A percentile compares a stretch with the other conserved stretches of the same genome.
Conservation (phyloP, 2,329 filamentous ascomycete species). For the Emergomyces africanus region DNA sequence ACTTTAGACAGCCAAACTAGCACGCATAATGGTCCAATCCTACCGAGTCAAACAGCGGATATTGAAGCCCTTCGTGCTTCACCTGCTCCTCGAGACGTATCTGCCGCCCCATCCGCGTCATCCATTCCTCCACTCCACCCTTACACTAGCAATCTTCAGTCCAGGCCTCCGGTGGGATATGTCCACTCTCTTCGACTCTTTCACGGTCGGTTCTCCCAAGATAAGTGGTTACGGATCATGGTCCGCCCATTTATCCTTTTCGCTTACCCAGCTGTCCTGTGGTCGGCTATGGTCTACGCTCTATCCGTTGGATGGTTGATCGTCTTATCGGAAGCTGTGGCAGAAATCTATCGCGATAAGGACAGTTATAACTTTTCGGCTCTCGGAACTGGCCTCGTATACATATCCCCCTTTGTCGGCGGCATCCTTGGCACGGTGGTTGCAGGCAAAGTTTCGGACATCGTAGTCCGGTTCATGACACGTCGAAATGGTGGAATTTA, state of each 20-base stretch:
- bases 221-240: conserved; percentile 68
- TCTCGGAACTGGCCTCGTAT: conserved; percentile 71
- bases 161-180: conserved; percentile 58
- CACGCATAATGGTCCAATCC: neutral
- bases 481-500: conserved; percentile 84
- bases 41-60: conserved; percentile 10
- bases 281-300: conserved; percentile 74
- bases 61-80: conserved; percentile 18
- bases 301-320: conserved; percentile 92
- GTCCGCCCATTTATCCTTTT: conserved; percentile 74
- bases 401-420: conserved; percentile 79
- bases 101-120: conserved; percentile 15
- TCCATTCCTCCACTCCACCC: conserved; percentile 16
- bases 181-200: conserved; percentile 60
- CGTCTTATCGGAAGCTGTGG: conserved; percentile 78
- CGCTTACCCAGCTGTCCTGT: conserved; percentile 77
- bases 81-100: conserved; percentile 19
- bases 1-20: conserved; percentile 3
- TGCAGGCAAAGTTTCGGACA: conserved; percentile 74
- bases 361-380: conserved; percentile 67
- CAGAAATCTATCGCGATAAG: conserved; percentile 60
- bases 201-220: conserved; percentile 64
- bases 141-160: conserved; percentile 61
- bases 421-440: conserved; percentile 84
- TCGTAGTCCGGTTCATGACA: conserved; percentile 71